Conservation (phyloP, 1,284 basidiomycete genomes). For the Leccinum fallax region DNA sequence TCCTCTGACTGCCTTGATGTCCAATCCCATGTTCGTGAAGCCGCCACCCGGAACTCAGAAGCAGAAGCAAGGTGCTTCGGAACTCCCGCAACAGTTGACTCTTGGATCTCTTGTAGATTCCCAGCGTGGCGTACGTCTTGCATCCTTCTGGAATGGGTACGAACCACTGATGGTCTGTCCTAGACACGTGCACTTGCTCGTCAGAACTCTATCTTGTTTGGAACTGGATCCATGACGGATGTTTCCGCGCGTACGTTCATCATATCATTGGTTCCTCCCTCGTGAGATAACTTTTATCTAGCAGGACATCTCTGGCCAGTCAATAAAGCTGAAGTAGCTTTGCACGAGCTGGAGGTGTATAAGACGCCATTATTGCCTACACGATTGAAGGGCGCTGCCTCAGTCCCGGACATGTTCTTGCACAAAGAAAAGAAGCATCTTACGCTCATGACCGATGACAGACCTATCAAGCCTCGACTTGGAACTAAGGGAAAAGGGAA, state of each 20-base stretch:
- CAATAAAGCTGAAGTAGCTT: conserved; percentile 61
- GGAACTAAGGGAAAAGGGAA: conserved; percentile 34
- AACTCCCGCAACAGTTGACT: conserved; percentile 44
- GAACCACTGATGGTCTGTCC: conserved; percentile 7
- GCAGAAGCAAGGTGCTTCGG: conserved; percentile 36
- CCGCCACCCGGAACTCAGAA: conserved; percentile 47
- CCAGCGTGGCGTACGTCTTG: conserved; percentile 51
- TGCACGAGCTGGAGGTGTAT: conserved; percentile 72
- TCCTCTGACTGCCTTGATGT: conserved; percentile 55
- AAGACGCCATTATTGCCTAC: conserved; percentile 74
- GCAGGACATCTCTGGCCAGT: conserved; percentile 40
- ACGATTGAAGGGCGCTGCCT: conserved; percentile 54
- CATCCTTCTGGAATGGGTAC: conserved; percentile 1
- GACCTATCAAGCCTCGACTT: conserved; percentile 41
- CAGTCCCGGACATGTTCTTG: conserved; percentile 65
- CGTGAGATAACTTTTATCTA: conserved; percentile 13
- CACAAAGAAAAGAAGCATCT: conserved; percentile 55
- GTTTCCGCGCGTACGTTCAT: conserved; percentile 32
- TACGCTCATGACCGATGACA: conserved; percentile 59
- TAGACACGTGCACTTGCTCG: conserved; percentile 50
- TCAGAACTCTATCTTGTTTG: conserved; percentile 55
- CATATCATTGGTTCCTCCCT: conserved; percentile 7
- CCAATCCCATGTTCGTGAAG: conserved; percentile 71
- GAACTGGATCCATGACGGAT: conserved; percentile 38
- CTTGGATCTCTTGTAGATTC: conserved; percentile 65